A percentile compares a stretch with the other conserved stretches of the same genome.
These are phyloP conservation scores for Primulina tabacum DNA, from an alignment of 257 asterid species.

Conservation along the genomic window DNA sequence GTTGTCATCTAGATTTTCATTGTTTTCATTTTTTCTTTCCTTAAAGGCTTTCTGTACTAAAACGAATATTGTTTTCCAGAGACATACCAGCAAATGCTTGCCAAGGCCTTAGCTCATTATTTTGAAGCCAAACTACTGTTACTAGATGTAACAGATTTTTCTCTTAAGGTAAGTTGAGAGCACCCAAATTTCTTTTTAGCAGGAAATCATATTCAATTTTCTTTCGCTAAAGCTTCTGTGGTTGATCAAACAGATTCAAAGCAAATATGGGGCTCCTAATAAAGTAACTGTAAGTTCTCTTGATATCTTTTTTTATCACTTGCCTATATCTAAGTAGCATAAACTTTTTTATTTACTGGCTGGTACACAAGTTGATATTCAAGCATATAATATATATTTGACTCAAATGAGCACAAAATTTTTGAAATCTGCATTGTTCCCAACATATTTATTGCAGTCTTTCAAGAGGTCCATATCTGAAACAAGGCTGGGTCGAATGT, in stretches of 20 bases:
- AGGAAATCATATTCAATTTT: slow-evolving; percentile 5
- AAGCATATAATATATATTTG: not conserved
- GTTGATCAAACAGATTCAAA: slow-evolving; percentile 53
- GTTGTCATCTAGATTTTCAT: slow-evolving; percentile 13
- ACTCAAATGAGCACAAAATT: not conserved
- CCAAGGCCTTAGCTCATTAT: slow-evolving; percentile 76
- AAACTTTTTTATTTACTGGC: not conserved
- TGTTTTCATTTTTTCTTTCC: not conserved
- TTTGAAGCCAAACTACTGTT: slow-evolving; percentile 66
- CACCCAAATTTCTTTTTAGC: not conserved
- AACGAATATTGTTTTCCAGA: slow-evolving; percentile 36
- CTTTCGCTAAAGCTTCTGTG: slow-evolving; percentile 24
- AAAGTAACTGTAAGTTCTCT: slow-evolving; percentile 55
- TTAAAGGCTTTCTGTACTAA: slow-evolving; percentile 4
- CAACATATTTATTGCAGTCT: slow-evolving; percentile 40
- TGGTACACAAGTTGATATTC: slow-evolving; percentile 1
- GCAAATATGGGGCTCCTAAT: slow-evolving; percentile 60
- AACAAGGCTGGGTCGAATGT: slow-evolving; percentile 58
- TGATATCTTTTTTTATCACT: slow-evolving; percentile 9
- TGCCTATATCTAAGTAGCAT: not conserved
- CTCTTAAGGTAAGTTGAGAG: slow-evolving; percentile 52
- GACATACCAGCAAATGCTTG: slow-evolving; percentile 75
- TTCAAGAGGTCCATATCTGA: slow-evolving; percentile 76
- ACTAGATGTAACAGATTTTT: slow-evolving; percentile 64
- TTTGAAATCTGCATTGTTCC: slow-evolving; percentile 19